A percentile compares a stretch with the other conserved stretches of the same genome.
Evolutionary conservation across 2,329 filamentous ascomycete genomes (phyloP).

Genomic region (Penicillium corylophilum): DNA sequence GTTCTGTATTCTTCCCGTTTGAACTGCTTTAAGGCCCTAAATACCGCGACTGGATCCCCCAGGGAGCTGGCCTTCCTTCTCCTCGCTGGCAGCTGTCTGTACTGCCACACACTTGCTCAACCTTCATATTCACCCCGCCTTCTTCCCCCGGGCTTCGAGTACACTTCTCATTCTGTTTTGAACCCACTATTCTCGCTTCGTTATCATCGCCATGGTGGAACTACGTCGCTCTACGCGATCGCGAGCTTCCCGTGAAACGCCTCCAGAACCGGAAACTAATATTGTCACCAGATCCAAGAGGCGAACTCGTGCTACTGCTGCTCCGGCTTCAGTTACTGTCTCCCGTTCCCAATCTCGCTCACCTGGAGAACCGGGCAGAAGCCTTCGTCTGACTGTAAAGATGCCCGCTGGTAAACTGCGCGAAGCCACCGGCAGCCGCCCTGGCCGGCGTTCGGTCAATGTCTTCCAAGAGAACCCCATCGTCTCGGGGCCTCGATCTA

Average conservation of each 20-base stretch:
- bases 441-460: constrained; percentile 38
- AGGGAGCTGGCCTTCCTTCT: background rate
- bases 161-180: background rate
- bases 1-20: constrained; percentile 33
- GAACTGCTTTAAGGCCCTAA: constrained; percentile 18
- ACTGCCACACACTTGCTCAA: constrained; percentile 17
- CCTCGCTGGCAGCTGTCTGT: constrained; percentile 6
- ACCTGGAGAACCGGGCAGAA: constrained; percentile 38
- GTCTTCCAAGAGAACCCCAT: constrained; percentile 49
- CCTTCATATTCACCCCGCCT: constrained; percentile 2
- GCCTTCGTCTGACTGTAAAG: constrained; percentile 50
- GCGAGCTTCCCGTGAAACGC: constrained; percentile 29
- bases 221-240: constrained; percentile 42
- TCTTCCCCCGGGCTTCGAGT: constrained; percentile 6
- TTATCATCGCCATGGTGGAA: constrained; percentile 30
- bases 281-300: constrained; percentile 38
- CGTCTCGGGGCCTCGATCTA: constrained; percentile 46
- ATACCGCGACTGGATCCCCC: constrained; percentile 10
- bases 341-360: constrained; percentile 36
- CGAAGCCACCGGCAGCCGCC: constrained; percentile 43
- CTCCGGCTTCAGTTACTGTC: constrained; percentile 37
- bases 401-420: constrained; percentile 52
- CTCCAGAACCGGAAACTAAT: constrained; percentile 35
- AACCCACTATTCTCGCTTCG: constrained; percentile 1
- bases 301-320: constrained; percentile 30